A percentile compares a stretch with the other conserved stretches of the same genome.
Conservation (phyloP, 306 rosid genomes). For the Trichosanthes truncata region DNA sequence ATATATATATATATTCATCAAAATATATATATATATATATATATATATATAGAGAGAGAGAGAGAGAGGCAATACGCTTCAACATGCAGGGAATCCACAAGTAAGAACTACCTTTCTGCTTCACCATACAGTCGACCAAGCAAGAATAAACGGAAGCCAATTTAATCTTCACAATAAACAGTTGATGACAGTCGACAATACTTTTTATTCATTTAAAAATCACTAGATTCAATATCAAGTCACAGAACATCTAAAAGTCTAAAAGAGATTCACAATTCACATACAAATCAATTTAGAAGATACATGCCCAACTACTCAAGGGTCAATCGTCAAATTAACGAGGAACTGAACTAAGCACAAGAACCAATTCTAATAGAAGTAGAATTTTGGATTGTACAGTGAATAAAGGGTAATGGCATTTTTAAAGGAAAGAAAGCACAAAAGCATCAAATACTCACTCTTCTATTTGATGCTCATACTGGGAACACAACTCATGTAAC, state of each 20-base stretch:
- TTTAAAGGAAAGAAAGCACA: not conserved
- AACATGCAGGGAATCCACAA: not conserved
- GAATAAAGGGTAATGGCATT: not conserved
- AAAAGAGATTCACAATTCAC: not conserved
- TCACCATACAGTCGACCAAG: not conserved
- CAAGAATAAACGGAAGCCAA: not conserved
- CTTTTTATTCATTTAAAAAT: not conserved
- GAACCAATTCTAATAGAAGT: not conserved
- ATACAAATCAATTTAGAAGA: not conserved
- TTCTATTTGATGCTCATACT: conserved; percentile 70
- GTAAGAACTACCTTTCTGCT: not conserved
- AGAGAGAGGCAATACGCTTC: not conserved
- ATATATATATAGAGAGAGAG: too few species aligned
- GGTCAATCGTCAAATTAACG: not conserved
- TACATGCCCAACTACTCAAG: not conserved
- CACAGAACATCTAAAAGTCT: not conserved
- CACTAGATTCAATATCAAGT: not conserved
- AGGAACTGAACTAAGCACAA: not conserved
- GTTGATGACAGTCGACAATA: not conserved
- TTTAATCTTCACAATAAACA: not conserved
- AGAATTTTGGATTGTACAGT: not conserved
- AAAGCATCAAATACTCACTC: conserved; percentile 40
- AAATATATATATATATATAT: too few species aligned
- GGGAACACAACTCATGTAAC: conserved; percentile 58
- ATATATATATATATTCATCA: too few species aligned